Percentiles rank a stretch among this genome's conserved stretches.
Evolutionary conservation across 192 early-diverging fungal species (phyloP).

Genomic region (Fimicolochytrium jonesii): DNA sequence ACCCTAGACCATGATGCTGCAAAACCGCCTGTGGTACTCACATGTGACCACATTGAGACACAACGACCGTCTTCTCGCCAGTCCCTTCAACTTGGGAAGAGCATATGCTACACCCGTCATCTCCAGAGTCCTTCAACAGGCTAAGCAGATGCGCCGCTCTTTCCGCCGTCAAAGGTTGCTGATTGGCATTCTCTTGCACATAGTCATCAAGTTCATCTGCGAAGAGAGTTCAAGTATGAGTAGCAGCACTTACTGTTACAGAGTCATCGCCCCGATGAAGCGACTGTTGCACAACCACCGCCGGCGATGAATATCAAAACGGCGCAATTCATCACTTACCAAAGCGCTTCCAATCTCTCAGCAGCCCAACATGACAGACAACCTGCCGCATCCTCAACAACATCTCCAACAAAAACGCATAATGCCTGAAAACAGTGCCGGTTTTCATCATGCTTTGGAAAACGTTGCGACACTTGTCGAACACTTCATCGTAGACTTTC

Average conservation of each 20-base stretch:
- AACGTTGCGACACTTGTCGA: slow-evolving; percentile 24
- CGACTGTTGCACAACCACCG: no score
- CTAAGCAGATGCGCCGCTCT: slow-evolving; percentile 28
- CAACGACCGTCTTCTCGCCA: slow-evolving; percentile 13
- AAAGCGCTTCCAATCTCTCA: slow-evolving; percentile 23
- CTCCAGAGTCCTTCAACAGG: slow-evolving; percentile 42
- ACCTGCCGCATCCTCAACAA: slow-evolving; percentile 48
- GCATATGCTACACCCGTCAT: slow-evolving; percentile 31
- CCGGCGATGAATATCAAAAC: no score
- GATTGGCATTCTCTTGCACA: slow-evolving; percentile 12
- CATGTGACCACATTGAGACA: slow-evolving; percentile 35
- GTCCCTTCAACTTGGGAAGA: neutral
- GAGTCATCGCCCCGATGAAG: no score
- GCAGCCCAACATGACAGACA: slow-evolving; percentile 38
- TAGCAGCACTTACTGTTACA: no score
- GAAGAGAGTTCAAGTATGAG: no score
- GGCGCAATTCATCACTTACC: neutral
- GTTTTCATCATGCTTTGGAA: slow-evolving; percentile 20
- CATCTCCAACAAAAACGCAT: slow-evolving; percentile 45
- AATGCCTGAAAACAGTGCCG: slow-evolving; percentile 29
- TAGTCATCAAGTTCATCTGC: no score
- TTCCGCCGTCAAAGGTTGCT: slow-evolving; percentile 28
- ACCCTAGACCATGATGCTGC: no score
- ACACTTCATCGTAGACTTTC: slow-evolving; percentile 42
- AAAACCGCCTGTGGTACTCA: slow-evolving; percentile 10